Base-by-base conservation (phyloP, 805 yeast genomes). In the Candida arabinofermentans region DNA sequence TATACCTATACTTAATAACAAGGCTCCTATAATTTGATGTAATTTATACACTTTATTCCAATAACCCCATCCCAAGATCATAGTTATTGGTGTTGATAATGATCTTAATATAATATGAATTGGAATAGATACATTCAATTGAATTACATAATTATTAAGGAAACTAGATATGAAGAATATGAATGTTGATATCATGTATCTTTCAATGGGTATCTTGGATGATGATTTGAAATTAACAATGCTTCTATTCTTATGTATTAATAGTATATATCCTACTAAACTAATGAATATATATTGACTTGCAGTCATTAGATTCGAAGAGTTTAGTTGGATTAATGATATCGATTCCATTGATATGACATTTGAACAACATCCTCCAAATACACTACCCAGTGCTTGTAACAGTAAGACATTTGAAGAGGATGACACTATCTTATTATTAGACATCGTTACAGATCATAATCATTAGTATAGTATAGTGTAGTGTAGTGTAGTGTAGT, bases 291-390 rank as follows among this genome's bases (percentile, higher is more conserved):
- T 34, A 54, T 81, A 82, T 53, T 83, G 83, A 8, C 60, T 46
- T 39, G 81, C 74, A 1, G 91, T 83, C 9, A 84, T 64, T 12
- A 81, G 58, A 18, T 67, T 65, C 3, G 84, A 83, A 8, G 53
- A 34, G 55, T 56, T 37, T 1, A 74, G 55, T 19, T 64, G 53
- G 12, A 50, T 43, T 19, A 58, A 55, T 2, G 82, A 59, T 14
- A 83, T 62, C 21, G 67, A 57, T 56, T 85, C 93, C 38, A 84
- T 61, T 1, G 84, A 70, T 43, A 75, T 65, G 23, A 81, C 89
- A 57, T 82, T 85, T 24, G 79, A 64, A 56, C 93, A 85, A 57
- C 93, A 84, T 3, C 90, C 88, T 0, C 86, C 84, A 53, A 82
- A 79, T 10, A 82, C 75, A 24, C 75, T 43, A 3, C 45, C 38